Base-by-base conservation (phyloP, 345 rosid species). In the Erysimum cheiranthoides region DNA sequence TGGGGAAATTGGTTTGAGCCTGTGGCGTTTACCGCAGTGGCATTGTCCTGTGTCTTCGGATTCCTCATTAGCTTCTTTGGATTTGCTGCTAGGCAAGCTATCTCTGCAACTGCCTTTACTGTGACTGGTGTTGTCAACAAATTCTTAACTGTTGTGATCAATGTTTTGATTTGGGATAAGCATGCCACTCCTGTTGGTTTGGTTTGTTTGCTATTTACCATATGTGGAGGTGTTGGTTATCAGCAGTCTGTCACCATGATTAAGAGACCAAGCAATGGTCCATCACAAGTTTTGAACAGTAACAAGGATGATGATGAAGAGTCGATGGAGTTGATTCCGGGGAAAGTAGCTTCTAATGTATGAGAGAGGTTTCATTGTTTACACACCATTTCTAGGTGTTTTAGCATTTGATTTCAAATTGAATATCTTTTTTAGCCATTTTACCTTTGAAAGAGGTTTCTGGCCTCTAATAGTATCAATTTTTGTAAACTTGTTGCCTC, bases 101-200 rank as follows among this genome's bases (percentile, higher is more conserved):
- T 95, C 28, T 95, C 99, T 4, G 99, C 99, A 6, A 95, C 99
- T 0, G 99, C 99, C 3, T 95, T 92, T 68, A 95, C 99, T 0
- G 99, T 95, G 43, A 95, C 97, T 10, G 99, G 99, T 32, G 99
- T 95, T 64, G 99, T 95, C 40, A 95, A 95, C 76, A 95, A 95
- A 87, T 95, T 95, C 47, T 93, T 95, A 43, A 95, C 98, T 0
- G 97, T 95, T 74, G 87, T 87, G 64, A 92, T 95, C 80, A 95
- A 95, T 84, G 97, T 95, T 60, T 5, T 88, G 78, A 90, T 95
- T 52, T 95, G 99, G 99, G 99, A 92, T 74, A 95, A 95, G 79
- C 99, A 95, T 65, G 99, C 97, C 1, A 88, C 83, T 79, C 96
- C 98, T 0, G 78, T 92, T 70, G 99, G 99, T 40, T 83, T 95